Percentiles rank a stretch among this genome's conserved stretches.
Evolutionary conservation across 768 basidiomycete species (phyloP).

Genomic region (Xerocomellus intermedius): DNA sequence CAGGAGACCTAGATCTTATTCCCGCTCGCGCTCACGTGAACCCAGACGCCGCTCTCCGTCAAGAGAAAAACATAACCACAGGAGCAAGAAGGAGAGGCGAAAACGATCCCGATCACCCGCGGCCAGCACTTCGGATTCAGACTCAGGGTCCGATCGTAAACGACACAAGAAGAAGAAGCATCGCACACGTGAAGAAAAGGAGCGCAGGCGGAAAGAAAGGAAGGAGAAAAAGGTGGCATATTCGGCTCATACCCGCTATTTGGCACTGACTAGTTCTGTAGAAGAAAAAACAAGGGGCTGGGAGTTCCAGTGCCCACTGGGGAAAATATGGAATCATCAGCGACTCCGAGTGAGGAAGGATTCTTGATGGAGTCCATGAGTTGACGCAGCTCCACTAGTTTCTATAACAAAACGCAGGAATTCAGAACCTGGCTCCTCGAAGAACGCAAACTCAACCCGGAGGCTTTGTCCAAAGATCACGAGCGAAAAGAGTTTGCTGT

Average conservation of each 20-base stretch:
- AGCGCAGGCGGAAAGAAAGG: constrained; percentile 60
- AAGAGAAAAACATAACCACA: constrained; percentile 25
- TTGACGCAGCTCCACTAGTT: constrained; percentile 42
- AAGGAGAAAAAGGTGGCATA: constrained; percentile 64
- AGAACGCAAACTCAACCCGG: constrained; percentile 88
- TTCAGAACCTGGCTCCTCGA: constrained; percentile 93
- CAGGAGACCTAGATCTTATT: constrained; percentile 18
- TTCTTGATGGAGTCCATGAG: neutral
- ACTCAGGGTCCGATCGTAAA: constrained; percentile 33
- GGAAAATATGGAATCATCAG: constrained; percentile 87
- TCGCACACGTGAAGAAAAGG: constrained; percentile 46
- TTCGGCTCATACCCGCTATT: neutral
- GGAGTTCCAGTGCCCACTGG: constrained; percentile 61
- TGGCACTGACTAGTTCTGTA: constrained; percentile 34
- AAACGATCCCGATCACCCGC: constrained; percentile 37
- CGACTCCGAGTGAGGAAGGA: constrained; percentile 69
- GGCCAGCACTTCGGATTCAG: constrained; percentile 41
- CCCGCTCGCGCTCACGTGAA: constrained; percentile 29
- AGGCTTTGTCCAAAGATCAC: constrained; percentile 82
- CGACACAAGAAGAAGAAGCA: constrained; percentile 46
- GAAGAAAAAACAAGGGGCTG: constrained; percentile 54
- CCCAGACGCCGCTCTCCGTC: constrained; percentile 36
- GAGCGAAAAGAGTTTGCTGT: constrained; percentile 80
- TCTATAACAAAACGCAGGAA: constrained; percentile 80
- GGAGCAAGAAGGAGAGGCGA: constrained; percentile 29